Evolutionary conservation across 768 basidiomycete genomes (phyloP), one percentile per base, ranked within the genome.

Genomic region (Chiua virens): DNA sequence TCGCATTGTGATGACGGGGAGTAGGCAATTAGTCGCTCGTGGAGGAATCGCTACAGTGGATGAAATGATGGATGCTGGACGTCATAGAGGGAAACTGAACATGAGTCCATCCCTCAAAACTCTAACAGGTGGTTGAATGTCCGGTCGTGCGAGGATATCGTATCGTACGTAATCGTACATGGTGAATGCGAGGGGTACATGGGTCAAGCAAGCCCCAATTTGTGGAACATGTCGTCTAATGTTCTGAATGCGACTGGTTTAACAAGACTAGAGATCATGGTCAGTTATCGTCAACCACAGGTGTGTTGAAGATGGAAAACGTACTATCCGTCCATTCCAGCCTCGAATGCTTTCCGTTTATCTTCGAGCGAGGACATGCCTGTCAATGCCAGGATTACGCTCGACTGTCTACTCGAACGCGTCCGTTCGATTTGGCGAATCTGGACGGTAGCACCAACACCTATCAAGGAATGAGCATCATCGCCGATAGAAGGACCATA

Each of bases 221-320:
- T 86, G 49, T 78, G 78, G 64, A 92, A 90, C 82, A 89, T 89
- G 57, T 85, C 82, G 49, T 94, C 87, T 18, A 98, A 71, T 15
- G 86, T 92, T 63, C 87, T 92, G 73, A 98, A 89, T n/a, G 90
- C 89, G 18, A 98, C 92, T 11, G 95, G 95, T 69, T 98, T 98
- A 50, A 97, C 91, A 18, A 96, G 79, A 62, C 93, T 95, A 55
- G 0, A 55, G 39, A 15, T 28, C 22, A 36, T 22, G 30, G 38
- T 58, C 20, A 52, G 21, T 17, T 35, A 46, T 23, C 10, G 17
- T 39, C 50, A 10, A 36, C 34, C 21, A 4, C 15, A 9, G 5
- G 22, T 4, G 5, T 7, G 6, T 47, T n/a, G 7, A 25, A 8
- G 10, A 4, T 10, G 40, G 8, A n/a, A 84, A 44, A 66, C 91